A percentile compares a stretch with the other conserved stretches of the same genome.
Conservation (phyloP, 176 grass and related monocot species). For the Dactylis glomerata region DNA sequence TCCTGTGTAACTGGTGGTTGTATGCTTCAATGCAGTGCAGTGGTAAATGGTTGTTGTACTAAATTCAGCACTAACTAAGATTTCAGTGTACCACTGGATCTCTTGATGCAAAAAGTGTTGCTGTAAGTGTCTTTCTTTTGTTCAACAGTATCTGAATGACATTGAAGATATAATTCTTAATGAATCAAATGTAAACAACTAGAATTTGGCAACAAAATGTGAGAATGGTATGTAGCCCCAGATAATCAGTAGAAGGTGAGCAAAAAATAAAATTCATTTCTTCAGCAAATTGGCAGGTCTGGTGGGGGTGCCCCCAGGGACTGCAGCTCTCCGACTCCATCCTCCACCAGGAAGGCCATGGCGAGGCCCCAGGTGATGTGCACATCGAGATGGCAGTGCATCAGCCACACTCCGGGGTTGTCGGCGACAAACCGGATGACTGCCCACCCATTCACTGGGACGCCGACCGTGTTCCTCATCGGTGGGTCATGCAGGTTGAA, state of each 20-base stretch:
- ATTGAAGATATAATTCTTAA: slow-evolving; percentile 15
- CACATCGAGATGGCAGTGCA: slow-evolving; percentile 90
- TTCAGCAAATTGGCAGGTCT: slow-evolving; percentile 74
- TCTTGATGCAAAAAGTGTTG: not conserved
- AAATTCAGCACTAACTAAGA: not conserved
- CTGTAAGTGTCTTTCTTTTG: not conserved
- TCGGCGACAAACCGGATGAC: slow-evolving; percentile 80
- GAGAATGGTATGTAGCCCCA: not conserved
- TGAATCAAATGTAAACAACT: slow-evolving; percentile 7
- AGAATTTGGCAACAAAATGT: slow-evolving; percentile 9
- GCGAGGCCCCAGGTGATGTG: slow-evolving; percentile 96
- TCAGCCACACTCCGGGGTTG: slow-evolving; percentile 93
- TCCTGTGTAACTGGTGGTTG: not conserved
- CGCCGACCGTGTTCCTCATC: slow-evolving; percentile 80
- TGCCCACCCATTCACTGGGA: slow-evolving; percentile 88
- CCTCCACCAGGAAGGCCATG: slow-evolving; percentile 86
- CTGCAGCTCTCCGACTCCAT: slow-evolving; percentile 66
- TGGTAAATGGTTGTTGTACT: not conserved
- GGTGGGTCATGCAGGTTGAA: slow-evolving; percentile 87
- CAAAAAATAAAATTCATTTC: not conserved
- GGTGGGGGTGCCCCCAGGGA: slow-evolving; percentile 52
- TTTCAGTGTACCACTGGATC: not conserved
- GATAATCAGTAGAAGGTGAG: not conserved
- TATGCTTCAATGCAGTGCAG: not conserved
- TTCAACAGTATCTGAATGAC: not conserved